Evolutionary conservation across 305 asterid genomes (phyloP).

Genomic region (Solanum aculeatissimum): DNA sequence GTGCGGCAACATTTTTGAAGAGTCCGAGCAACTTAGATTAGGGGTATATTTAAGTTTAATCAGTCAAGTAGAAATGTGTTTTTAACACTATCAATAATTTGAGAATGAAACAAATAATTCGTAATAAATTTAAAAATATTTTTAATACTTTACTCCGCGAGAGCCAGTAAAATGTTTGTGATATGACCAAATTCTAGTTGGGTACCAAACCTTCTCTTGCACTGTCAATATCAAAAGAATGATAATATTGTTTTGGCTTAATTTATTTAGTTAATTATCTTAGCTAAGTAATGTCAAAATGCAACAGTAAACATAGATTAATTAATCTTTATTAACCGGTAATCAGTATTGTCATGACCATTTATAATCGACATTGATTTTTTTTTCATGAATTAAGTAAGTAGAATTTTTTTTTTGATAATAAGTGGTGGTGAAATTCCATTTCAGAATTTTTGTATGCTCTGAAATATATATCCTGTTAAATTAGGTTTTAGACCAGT

Average conservation of each 20-base stretch:
- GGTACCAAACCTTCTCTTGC: neutral
- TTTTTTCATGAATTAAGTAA: neutral
- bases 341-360: neutral
- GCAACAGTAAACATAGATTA: neutral
- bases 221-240: neutral
- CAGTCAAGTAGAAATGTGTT: too few species aligned
- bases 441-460: too few species aligned
- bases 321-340: neutral
- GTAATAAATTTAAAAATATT: too few species aligned
- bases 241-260: neutral
- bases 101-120: too few species aligned
- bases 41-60: too few species aligned
- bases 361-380: neutral
- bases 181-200: neutral
- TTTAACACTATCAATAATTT: too few species aligned
- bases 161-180: neutral
- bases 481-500: fast-evolving
- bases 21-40: too few species aligned
- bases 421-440: neutral
- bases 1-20: too few species aligned
- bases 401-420: fast-evolving
- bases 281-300: neutral
- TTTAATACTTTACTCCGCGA: too few species aligned
- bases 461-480: neutral
- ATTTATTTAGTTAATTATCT: neutral